A percentile compares a stretch with the other conserved stretches of the same genome.
Conservation (phyloP, 345 rosid species). For the Heritiera littoralis region DNA sequence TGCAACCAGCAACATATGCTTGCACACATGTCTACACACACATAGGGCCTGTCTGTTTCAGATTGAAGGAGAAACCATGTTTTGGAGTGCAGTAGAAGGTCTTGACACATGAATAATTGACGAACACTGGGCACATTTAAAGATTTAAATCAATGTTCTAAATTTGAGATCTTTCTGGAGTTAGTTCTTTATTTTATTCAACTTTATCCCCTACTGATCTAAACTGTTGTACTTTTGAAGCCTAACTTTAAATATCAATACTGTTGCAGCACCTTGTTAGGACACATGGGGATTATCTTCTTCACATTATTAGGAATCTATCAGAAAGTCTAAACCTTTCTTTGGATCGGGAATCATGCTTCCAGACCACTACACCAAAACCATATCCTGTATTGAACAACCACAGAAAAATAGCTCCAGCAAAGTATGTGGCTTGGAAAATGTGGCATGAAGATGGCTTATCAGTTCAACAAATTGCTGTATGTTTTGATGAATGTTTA, state of each 20-base stretch:
- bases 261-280: conserved; percentile 46
- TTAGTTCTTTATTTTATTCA: too few relatives aligned
- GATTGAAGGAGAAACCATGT: too few relatives aligned
- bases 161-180: too few relatives aligned
- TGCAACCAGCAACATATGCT: too few relatives aligned
- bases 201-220: too few relatives aligned
- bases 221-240: background rate
- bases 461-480: conserved; percentile 41
- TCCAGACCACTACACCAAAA: conserved; percentile 12
- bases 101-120: too few relatives aligned
- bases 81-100: too few relatives aligned
- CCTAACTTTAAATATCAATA: conserved; percentile 14
- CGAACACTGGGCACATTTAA: too few relatives aligned
- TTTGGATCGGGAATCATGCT: conserved; percentile 38
- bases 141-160: too few relatives aligned
- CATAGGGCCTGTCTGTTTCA: too few relatives aligned
- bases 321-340: conserved; percentile 42
- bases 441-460: conserved; percentile 48
- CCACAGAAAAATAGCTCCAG: conserved; percentile 34
- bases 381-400: conserved; percentile 14
- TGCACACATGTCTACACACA: too few relatives aligned
- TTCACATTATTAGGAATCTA: conserved; percentile 33
- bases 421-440: conserved; percentile 51
- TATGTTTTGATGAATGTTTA: conserved; percentile 26
- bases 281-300: conserved; percentile 42